phyloP scores from a whole-genome alignment of 371 early-diverging fungal species.

The Apophysomyces trapeziformis region DNA sequence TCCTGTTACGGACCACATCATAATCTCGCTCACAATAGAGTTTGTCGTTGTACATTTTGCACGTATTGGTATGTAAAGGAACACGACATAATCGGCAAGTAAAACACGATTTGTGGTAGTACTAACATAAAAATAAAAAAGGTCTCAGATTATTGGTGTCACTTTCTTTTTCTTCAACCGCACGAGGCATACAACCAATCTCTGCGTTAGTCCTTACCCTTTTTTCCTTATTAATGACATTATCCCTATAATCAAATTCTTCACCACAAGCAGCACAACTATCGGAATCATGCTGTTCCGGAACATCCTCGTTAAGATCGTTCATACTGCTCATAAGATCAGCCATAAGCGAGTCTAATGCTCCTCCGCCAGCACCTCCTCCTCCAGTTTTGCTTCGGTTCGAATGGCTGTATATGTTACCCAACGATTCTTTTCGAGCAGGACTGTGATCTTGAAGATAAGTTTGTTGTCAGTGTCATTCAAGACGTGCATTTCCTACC shows the following conservation, averaged over 20 bases:
- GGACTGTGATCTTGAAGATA: neutral
- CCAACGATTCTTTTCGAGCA: neutral
- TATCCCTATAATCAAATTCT: constrained; percentile 51
- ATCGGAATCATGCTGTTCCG: constrained; percentile 13
- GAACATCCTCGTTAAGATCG: constrained; percentile 19
- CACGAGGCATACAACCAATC: constrained; percentile 12
- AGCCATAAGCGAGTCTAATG: constrained; percentile 61
- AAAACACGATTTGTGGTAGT: constrained; percentile 57
- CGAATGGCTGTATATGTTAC: constrained; percentile 1
- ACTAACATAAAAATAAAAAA: constrained; percentile 26
- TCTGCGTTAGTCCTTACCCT: constrained; percentile 34
- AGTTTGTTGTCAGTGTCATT: neutral
- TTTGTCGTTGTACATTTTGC: constrained; percentile 56
- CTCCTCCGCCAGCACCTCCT: constrained; percentile 25
- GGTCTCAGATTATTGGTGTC: constrained; percentile 8
- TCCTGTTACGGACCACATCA: constrained; percentile 54
- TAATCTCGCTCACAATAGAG: constrained; percentile 76
- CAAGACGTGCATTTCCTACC: neutral
- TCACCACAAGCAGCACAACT: constrained; percentile 32
- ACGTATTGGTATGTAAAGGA: constrained; percentile 53
- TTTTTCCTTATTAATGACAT: constrained; percentile 35
- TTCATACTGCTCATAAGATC: constrained; percentile 62
- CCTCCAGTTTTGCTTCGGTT: constrained; percentile 5
- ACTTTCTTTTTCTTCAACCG: constrained; percentile 4
- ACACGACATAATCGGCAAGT: constrained; percentile 70